These are phyloP conservation scores for Vigna angularis DNA, from an alignment of 306 rosid genomes.

Conservation along the genomic window DNA sequence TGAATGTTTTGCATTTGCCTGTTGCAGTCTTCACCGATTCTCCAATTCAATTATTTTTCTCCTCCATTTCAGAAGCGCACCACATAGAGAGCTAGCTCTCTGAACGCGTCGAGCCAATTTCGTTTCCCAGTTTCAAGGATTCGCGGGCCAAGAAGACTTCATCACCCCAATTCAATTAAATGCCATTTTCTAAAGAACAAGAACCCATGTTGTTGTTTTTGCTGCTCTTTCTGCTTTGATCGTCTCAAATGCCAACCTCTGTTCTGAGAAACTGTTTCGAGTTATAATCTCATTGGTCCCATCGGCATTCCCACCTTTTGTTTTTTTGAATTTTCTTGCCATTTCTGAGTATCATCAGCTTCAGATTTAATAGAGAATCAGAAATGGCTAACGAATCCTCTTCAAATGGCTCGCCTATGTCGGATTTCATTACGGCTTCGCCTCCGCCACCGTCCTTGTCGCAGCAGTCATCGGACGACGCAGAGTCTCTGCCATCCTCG, in stretches of 20 bases:
- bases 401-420: not conserved
- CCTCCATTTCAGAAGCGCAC: not conserved
- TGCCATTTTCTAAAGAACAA: not conserved
- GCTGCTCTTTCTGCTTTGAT: conserved; percentile 15
- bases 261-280: not conserved
- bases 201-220: conserved; percentile 32
- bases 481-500: conserved; percentile 18
- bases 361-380: conserved; percentile 35
- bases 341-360: conserved; percentile 40
- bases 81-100: not conserved
- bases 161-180: not conserved
- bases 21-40: not conserved
- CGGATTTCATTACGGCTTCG: not conserved
- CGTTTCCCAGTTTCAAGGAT: conserved; percentile 28
- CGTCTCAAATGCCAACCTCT: not conserved
- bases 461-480: not conserved
- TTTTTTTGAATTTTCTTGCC: conserved; percentile 22
- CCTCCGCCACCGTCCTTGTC: conserved; percentile 21
- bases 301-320: not conserved
- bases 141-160: conserved; percentile 22
- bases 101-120: conserved; percentile 28
- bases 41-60: conserved; percentile 10
- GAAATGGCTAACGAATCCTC: conserved; percentile 47
- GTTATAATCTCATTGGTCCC: not conserved
- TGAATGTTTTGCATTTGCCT: not conserved